phyloP scores from a whole-genome alignment of 495 filamentous ascomycete species.

The Hyaloscypha hepaticicola region DNA sequence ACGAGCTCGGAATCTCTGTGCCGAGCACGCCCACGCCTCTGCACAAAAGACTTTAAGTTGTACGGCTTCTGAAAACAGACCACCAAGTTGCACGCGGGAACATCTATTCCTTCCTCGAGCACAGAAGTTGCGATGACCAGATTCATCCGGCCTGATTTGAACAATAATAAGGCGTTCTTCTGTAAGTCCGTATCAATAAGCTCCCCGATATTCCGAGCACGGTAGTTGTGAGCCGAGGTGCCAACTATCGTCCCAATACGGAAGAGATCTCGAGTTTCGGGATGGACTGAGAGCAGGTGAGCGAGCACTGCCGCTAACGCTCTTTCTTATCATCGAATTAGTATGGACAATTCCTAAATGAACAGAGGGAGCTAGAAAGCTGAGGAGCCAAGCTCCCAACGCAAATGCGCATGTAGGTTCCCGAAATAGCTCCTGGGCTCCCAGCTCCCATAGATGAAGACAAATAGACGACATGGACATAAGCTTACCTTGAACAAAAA shows the following conservation, averaged over 20 bases:
- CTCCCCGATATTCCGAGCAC: conserved; percentile 58
- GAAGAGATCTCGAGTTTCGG: conserved; percentile 56
- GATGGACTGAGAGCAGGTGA: conserved; percentile 62
- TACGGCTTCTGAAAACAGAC: conserved; percentile 78
- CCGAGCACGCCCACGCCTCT: conserved; percentile 81
- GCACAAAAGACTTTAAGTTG: conserved; percentile 84
- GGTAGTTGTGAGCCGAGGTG: conserved; percentile 50
- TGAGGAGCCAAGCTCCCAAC: too few species aligned
- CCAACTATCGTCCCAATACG: conserved; percentile 69
- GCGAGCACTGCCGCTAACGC: conserved; percentile 67
- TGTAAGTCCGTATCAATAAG: conserved; percentile 56
- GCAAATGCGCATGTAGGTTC: too few species aligned
- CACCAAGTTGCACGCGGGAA: conserved; percentile 81
- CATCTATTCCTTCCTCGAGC: conserved; percentile 89
- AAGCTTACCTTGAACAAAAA: conserved; percentile 86
- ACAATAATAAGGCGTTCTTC: conserved; percentile 60
- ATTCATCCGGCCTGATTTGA: conserved; percentile 68
- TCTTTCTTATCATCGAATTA: too few species aligned
- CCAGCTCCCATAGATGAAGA: too few species aligned
- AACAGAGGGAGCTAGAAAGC: too few species aligned
- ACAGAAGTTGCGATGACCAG: conserved; percentile 82
- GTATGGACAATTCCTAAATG: too few species aligned
- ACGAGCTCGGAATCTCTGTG: conserved; percentile 68
- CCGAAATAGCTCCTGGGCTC: too few species aligned
- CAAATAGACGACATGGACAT: too few species aligned